Percentiles rank a stretch among this genome's conserved stretches.
These are phyloP conservation scores for Seiridium unicorne DNA, from an alignment of 2,329 filamentous ascomycete species.

Conservation along the genomic window DNA sequence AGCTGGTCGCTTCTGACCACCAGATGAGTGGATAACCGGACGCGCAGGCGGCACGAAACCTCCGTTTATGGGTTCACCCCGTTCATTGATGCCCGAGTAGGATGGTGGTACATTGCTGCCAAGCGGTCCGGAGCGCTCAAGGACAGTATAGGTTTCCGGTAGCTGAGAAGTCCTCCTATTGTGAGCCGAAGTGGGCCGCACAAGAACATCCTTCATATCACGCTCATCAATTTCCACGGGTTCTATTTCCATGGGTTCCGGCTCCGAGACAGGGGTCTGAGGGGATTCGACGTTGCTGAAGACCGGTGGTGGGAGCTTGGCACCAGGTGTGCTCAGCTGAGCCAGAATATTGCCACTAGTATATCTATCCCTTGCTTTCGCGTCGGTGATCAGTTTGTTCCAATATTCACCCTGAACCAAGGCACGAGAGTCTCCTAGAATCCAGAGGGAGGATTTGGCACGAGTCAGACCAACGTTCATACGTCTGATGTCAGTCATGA, in stretches of 20 bases:
- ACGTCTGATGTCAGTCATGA: slow-evolving; percentile 95
- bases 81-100: slow-evolving; percentile 24
- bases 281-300: slow-evolving; percentile 10
- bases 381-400: slow-evolving; percentile 81
- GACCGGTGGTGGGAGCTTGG: slow-evolving; percentile 26
- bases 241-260: neutral
- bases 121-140: slow-evolving; percentile 17
- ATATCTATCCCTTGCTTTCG: slow-evolving; percentile 71
- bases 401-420: slow-evolving; percentile 88
- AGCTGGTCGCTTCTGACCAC: slow-evolving; percentile 23
- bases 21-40: slow-evolving; percentile 27
- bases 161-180: slow-evolving; percentile 19
- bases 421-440: slow-evolving; percentile 87
- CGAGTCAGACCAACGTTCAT: slow-evolving; percentile 99
- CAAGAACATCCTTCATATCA: slow-evolving; percentile 25
- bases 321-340: slow-evolving; percentile 45
- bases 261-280: neutral
- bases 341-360: slow-evolving; percentile 62
- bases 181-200: slow-evolving; percentile 15
- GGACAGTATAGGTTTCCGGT: slow-evolving; percentile 24
- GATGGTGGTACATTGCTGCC: slow-evolving; percentile 1
- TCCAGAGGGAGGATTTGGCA: slow-evolving; percentile 95
- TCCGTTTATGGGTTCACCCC: slow-evolving; percentile 23
- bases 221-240: slow-evolving; percentile 18
- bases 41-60: slow-evolving; percentile 19